Evolutionary conservation across 106 monocot species (phyloP), one percentile per base, ranked within the genome.

Genomic region (Allium sativum): DNA sequence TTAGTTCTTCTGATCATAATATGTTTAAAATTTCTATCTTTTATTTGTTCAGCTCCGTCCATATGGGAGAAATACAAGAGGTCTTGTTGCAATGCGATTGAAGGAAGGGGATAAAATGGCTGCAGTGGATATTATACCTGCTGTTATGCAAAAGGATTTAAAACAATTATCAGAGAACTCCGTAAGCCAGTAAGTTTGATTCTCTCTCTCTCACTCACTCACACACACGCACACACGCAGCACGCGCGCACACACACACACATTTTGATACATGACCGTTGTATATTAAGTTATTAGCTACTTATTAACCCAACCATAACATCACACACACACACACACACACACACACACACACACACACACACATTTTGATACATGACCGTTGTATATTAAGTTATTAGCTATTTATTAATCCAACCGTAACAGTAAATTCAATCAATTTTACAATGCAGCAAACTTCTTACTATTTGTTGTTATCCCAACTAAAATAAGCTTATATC

Each of bases 101-200:
- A 92, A 74, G 59, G 74, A 79, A 70, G 83, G 70, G 7, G 85
- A 99, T 47, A 85, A 88, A 66, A 82, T 99, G 76, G 98, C 98
- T 62, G 77, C 92, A 5, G 85, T 99, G 92, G 85, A 99, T 57
- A 78, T 99, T 64, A 66, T 92, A 57, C 80, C 96, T 67, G 74
- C 79, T 54, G 63, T 69, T n/a, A 71, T 78, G 84, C 73, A 69
- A 18, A 78, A 74, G 58, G 81, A 77, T 52, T 52, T 76, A 62
- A 79, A 70, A 51, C 79, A 61, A 48, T 15, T 44, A 48, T 59
- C 73, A 8, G 74, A 79, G 18, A 61, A 44, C 18, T 62, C 13
- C 70, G 55, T 47, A 52, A 68, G 56, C 75, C 72, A 71, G 84
- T 87, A 67, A 66, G 50, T 50, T 61, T 60, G 50, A 42, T 21